A percentile compares a stretch with the other conserved stretches of the same genome.
phyloP scores from a whole-genome alignment of 2,329 filamentous ascomycete species.

The Hypomyces perniciosus region DNA sequence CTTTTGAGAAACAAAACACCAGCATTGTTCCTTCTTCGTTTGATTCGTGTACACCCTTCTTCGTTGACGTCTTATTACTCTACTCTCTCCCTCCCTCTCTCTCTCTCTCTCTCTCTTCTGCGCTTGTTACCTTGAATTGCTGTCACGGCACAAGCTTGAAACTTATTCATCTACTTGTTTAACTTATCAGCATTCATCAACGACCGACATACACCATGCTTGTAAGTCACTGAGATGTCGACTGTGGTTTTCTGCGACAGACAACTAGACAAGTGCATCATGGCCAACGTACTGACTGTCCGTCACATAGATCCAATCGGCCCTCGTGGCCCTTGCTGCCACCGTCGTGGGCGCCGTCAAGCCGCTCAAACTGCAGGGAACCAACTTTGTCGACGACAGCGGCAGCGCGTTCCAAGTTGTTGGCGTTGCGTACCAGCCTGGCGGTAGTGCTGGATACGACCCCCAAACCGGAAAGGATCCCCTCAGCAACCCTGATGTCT shows the following conservation, averaged over 20 bases:
- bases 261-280: too few relatives aligned
- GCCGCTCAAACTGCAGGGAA: slow-evolving; percentile 50
- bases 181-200: slow-evolving; percentile 6
- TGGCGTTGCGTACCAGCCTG: slow-evolving; percentile 64
- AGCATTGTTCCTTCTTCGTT: neutral
- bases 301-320: slow-evolving; percentile 31
- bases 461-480: slow-evolving; percentile 50
- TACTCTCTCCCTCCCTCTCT: neutral
- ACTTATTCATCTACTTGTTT: neutral
- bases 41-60: neutral
- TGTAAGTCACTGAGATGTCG: slow-evolving; percentile 2
- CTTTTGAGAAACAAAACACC: slow-evolving; percentile 2
- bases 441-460: slow-evolving; percentile 57
- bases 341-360: slow-evolving; percentile 50
- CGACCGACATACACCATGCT: slow-evolving; percentile 8
- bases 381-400: slow-evolving; percentile 53
- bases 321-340: slow-evolving; percentile 48
- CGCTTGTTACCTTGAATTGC: neutral
- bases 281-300: neutral
- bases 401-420: slow-evolving; percentile 60
- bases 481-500: slow-evolving; percentile 51
- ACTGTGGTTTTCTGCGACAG: neutral
- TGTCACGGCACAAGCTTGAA: neutral
- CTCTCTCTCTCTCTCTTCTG: neutral
- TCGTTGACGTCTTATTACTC: neutral